Evolutionary conservation across 805 yeast genomes (phyloP).

Genomic region (Barnettozyma sucrosica): DNA sequence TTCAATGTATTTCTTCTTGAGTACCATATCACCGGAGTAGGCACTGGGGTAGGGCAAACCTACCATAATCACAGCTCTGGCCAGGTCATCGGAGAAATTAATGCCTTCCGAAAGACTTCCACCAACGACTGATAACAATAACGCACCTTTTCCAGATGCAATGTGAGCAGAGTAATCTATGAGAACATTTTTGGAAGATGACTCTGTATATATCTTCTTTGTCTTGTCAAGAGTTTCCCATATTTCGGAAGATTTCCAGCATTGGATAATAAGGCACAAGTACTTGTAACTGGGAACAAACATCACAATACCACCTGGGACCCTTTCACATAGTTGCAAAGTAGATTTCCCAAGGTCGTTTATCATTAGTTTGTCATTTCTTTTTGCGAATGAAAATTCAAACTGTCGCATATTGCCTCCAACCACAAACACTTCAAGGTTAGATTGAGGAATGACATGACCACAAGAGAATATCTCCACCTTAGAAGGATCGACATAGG

Average conservation of each 20-base stretch:
- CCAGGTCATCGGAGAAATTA: constrained; percentile 82
- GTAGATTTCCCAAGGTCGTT: constrained; percentile 45
- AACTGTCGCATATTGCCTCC: constrained; percentile 28
- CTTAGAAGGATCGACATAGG: constrained; percentile 38
- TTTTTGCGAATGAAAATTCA: constrained; percentile 64
- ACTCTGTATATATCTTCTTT: constrained; percentile 55
- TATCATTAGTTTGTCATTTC: constrained; percentile 44
- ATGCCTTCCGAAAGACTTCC: constrained; percentile 93
- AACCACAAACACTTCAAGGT: constrained; percentile 57
- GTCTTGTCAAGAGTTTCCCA: constrained; percentile 31
- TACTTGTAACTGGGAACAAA: constrained; percentile 85
- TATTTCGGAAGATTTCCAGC: constrained; percentile 43
- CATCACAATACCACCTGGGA: constrained; percentile 74
- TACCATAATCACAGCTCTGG: constrained; percentile 78
- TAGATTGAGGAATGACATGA: constrained; percentile 72
- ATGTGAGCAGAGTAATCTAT: constrained; percentile 44
- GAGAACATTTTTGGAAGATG: constrained; percentile 44
- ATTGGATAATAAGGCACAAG: constrained; percentile 40
- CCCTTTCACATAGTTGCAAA: constrained; percentile 32
- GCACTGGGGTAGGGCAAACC: constrained; percentile 90
- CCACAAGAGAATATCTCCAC: constrained; percentile 65
- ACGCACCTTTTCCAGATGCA: constrained; percentile 44
- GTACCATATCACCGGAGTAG: constrained; percentile 72
- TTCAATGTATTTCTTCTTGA: constrained; percentile 63
- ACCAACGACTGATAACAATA: constrained; percentile 81